Evolutionary conservation across 345 rosid genomes (phyloP), one percentile per base, ranked within the genome.

Genomic region (Capsella bursapastoris): DNA sequence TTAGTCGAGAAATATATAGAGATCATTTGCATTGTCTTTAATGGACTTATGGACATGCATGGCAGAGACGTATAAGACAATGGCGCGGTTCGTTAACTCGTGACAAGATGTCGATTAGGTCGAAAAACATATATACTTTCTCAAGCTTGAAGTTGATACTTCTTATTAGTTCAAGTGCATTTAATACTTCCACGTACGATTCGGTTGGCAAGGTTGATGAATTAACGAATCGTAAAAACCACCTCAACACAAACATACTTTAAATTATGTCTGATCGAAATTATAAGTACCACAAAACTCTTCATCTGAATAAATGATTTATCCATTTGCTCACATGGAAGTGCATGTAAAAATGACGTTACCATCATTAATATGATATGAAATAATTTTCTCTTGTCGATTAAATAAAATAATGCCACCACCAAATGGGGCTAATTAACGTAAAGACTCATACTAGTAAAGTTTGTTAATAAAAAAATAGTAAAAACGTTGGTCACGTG

Each of bases 401-500:
- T 4, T 29, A 31, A 45, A 48, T 16, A 31, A 48, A 31, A n/a
- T 16, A 48, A 31, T 49, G 16, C 34, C 25, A 71, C 75, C 5
- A 28, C 32, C 16, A 2, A 14, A 15, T 13, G n/a, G 2, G 13
- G 38, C 43, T 60, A 16, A 16, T 16, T 16, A 71, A 37, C 31
- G n/a, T 6, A 28, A 47, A 38, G 14, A 37, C 18, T 14, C 10
- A 5, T 15, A 0, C 8, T 10, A 4, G 4, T 45, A 45, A n/a
- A 32, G 2, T 13, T 29, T 4, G 2, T 6, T 29, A 2, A 4
- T 5, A 63, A 35, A 41, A 7, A 14, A 63, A 35, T 31, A 63
- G 13, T 44, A 0, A 4, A 73, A 73, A 73, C 70, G 65, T 73
- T 34, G 31, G 4, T n/a, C 71, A 64, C 70, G 77, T 64, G 70